phyloP scores from a whole-genome alignment of 345 rosid species.

The Eutrema heterophyllum region DNA sequence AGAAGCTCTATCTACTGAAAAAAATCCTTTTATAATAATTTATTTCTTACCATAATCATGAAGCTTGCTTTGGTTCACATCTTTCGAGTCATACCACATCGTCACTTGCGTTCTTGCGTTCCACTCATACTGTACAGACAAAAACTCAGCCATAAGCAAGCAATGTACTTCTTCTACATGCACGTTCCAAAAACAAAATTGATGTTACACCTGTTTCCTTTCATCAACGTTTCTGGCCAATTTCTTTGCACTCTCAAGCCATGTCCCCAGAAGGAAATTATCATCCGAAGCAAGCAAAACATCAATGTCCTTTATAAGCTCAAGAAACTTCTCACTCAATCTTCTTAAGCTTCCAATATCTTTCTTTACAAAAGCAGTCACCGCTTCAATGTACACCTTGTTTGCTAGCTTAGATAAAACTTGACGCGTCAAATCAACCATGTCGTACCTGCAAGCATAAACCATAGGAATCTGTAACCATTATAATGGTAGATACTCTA shows the following conservation, averaged over 20 bases:
- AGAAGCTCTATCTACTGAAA: background rate
- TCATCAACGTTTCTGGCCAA: constrained; percentile 55
- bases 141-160: constrained; percentile 12
- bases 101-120: constrained; percentile 94
- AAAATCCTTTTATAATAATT: background rate
- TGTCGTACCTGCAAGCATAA: constrained; percentile 67
- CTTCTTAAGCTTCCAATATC: constrained; percentile 43
- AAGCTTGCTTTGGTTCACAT: constrained; percentile 70
- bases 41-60: constrained; percentile 73
- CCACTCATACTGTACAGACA: constrained; percentile 63
- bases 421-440: constrained; percentile 91
- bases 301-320: constrained; percentile 70
- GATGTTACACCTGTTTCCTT: constrained; percentile 53
- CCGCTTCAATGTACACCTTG: constrained; percentile 64
- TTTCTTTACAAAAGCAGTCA: constrained; percentile 48
- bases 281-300: constrained; percentile 75
- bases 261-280: constrained; percentile 80
- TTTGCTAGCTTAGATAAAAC: constrained; percentile 88
- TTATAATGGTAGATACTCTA: background rate
- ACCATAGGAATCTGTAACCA: constrained; percentile 9
- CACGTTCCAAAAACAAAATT: background rate
- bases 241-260: constrained; percentile 83
- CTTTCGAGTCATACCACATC: constrained; percentile 87
- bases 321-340: constrained; percentile 49
- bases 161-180: background rate